phyloP scores from a whole-genome alignment of 2,329 filamentous ascomycete genomes.

The Paraconiothyrium brasiliense region DNA sequence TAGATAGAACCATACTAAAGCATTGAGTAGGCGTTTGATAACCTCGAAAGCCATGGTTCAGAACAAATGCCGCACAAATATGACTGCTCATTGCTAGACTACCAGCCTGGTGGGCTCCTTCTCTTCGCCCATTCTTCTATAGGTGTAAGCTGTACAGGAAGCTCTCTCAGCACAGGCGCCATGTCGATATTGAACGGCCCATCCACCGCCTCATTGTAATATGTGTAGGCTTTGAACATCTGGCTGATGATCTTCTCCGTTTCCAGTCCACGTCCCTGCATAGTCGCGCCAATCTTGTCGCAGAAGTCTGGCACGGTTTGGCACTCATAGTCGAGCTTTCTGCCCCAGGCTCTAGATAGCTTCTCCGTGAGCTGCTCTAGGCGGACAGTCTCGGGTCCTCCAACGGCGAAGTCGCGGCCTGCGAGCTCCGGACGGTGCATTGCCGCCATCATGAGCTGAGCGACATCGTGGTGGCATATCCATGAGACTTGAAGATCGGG shows the following conservation, averaged over 20 bases:
- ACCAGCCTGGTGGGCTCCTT: constrained; percentile 29
- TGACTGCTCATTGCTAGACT: background rate
- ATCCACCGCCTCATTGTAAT: constrained; percentile 52
- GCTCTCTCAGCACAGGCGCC: constrained; percentile 43
- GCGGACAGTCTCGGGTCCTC: constrained; percentile 48
- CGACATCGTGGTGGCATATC: constrained; percentile 54
- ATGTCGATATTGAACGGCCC: constrained; percentile 53
- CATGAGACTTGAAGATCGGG: constrained; percentile 49
- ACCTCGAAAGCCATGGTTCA: constrained; percentile 20
- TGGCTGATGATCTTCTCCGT: constrained; percentile 47
- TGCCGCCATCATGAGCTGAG: constrained; percentile 51
- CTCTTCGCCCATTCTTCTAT: constrained; percentile 51
- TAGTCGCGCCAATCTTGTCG: constrained; percentile 40
- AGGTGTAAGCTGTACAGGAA: constrained; percentile 43
- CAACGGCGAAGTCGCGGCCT: constrained; percentile 47
- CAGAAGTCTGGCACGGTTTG: constrained; percentile 44
- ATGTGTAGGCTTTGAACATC: constrained; percentile 55
- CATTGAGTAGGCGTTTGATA: constrained; percentile 13
- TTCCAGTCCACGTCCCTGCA: constrained; percentile 50
- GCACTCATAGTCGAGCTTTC: constrained; percentile 41
- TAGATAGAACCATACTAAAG: constrained; percentile 8
- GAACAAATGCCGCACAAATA: constrained; percentile 14
- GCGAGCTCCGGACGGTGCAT: constrained; percentile 45
- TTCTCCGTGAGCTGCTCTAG: constrained; percentile 46
- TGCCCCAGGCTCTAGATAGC: constrained; percentile 45